These are phyloP conservation scores for Colletotrichum cordylinicola DNA, from an alignment of 2,329 filamentous ascomycete genomes.

Conservation along the genomic window DNA sequence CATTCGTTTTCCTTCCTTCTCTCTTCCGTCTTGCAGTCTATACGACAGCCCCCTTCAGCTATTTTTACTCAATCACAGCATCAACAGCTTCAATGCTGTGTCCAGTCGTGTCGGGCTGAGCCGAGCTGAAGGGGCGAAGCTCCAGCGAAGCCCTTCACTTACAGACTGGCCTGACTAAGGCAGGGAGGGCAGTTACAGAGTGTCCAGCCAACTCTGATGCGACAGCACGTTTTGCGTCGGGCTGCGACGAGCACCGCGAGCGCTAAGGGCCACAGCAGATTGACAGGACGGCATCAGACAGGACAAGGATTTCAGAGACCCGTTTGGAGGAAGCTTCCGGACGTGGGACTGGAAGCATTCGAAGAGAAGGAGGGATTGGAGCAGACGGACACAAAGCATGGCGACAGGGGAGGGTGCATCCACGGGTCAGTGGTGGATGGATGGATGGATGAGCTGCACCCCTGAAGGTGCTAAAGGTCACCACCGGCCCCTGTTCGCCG, in stretches of 20 bases:
- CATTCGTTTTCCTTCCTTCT: neutral
- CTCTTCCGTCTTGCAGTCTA: neutral
- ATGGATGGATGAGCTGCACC: neutral
- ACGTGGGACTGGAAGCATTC: neutral
- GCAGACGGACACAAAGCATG: conserved; percentile 1
- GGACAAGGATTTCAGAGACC: neutral
- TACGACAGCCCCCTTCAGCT: neutral
- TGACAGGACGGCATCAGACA: conserved; percentile 11
- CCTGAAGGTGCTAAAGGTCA: neutral
- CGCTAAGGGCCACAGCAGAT: conserved; percentile 13
- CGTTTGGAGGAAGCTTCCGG: neutral
- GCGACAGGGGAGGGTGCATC: neutral
- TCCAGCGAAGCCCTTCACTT: neutral
- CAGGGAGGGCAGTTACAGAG: neutral
- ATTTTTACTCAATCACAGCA: conserved; percentile 1
- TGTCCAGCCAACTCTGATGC: neutral
- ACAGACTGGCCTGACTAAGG: neutral
- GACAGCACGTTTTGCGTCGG: conserved; percentile 11
- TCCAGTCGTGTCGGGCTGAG: neutral
- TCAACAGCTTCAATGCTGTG: conserved; percentile 1
- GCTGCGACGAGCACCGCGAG: neutral
- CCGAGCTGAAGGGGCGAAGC: neutral
- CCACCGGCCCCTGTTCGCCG: neutral
- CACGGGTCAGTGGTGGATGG: neutral
- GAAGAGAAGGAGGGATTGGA: neutral